Conservation (phyloP, 345 rosid species). For the Linum usitatissimum region DNA sequence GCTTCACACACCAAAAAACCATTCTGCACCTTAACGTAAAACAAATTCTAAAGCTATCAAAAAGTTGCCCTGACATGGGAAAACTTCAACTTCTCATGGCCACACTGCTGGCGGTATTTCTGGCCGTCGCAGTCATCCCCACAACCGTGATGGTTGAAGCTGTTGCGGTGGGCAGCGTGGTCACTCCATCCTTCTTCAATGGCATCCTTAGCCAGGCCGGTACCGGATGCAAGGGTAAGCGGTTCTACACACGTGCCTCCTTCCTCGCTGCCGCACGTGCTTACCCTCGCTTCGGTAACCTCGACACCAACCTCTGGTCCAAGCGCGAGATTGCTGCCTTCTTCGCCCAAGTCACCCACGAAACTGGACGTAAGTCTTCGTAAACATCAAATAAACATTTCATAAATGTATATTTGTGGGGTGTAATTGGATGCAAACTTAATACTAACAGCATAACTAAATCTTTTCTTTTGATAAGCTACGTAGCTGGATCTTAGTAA, state of each 20-base stretch:
- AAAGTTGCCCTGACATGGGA: not conserved
- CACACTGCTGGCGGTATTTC: not conserved
- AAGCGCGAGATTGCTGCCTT: not conserved
- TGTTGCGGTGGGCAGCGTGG: not conserved
- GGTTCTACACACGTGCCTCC: not conserved
- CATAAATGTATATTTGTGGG: too few relatives aligned
- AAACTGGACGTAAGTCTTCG: not conserved
- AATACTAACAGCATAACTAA: too few relatives aligned
- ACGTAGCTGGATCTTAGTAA: too few relatives aligned
- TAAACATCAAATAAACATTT: too few relatives aligned
- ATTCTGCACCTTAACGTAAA: not conserved
- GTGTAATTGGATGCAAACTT: too few relatives aligned
- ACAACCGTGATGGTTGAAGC: not conserved
- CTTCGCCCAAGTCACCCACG: not conserved
- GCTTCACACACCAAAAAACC: not conserved
- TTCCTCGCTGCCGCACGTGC: not conserved
- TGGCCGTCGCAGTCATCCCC: not conserved
- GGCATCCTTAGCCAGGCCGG: not conserved
- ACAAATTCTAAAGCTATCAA: not conserved
- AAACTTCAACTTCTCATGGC: not conserved
- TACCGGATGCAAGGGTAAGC: not conserved
- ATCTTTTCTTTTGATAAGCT: too few relatives aligned
- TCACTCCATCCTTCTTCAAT: not conserved
- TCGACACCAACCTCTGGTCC: not conserved
- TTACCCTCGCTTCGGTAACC: not conserved